A percentile compares a stretch with the other conserved stretches of the same genome.
Conservation (phyloP, 306 rosid species). For the Cicer cuneatum region DNA sequence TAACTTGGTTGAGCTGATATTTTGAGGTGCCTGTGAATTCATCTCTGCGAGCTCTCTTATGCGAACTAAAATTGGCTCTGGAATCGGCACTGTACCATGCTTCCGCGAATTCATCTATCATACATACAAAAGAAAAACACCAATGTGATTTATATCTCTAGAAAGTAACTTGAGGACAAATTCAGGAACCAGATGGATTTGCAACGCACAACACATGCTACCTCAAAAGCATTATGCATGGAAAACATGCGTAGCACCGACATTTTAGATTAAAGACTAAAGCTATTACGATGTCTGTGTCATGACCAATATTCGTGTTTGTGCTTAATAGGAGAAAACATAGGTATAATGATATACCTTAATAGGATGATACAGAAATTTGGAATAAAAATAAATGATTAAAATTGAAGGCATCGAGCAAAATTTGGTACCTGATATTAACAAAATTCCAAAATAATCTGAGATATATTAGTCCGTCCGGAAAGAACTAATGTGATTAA, state of each 20-base stretch:
- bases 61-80: constrained; percentile 66
- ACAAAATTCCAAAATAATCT: too few species aligned
- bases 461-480: too few species aligned
- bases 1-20: constrained; percentile 59
- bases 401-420: too few species aligned
- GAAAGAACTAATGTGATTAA: not conserved
- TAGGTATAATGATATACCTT: not conserved
- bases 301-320: too few species aligned
- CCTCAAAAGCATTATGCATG: not conserved
- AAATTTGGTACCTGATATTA: too few species aligned
- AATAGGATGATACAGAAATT: not conserved
- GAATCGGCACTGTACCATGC: constrained; percentile 77
- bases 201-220: not conserved
- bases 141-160: not conserved
- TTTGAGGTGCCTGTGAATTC: constrained; percentile 76
- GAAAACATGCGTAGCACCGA: too few species aligned
- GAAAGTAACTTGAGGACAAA: constrained; percentile 22
- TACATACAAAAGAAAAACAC: not conserved
- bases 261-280: too few species aligned
- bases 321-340: not conserved
- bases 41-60: constrained; percentile 92
- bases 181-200: constrained; percentile 22
- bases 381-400: not conserved
- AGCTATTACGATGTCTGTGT: too few species aligned
- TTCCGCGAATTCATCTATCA: constrained; percentile 77